Base-by-base conservation (phyloP, 2,329 filamentous ascomycete species). In the Xylariales sp. region DNA sequence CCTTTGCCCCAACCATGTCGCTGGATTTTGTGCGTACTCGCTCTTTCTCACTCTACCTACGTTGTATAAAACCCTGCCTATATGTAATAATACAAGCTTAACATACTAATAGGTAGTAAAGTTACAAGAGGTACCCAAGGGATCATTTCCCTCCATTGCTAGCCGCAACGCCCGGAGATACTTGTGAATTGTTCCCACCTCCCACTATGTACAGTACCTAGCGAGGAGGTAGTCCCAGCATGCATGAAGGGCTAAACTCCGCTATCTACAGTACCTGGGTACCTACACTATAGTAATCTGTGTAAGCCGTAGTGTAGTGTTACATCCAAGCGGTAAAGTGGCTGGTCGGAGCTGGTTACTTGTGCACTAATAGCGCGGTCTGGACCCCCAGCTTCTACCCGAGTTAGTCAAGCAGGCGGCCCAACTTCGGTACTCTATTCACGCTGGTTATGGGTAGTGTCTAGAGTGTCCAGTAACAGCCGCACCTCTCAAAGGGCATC, bases 401-500 rank as follows among this genome's bases (percentile, higher is more conserved):
- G 34, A 41, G 34, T 8, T 41, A 34, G n/a, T 14, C 16, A 36
- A 28, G 2, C 12, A 16, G 39, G 39, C 39, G 54, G 54, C n/a
- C 23, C 23, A 45, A 43, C 54, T 45, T 18, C 39, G 54, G 54
- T 23, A 23, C 23, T 23, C 23, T 23, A 23, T 56, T 18, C 6
- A 10, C 14, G 9, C 14, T 14, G 9, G 39, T 10, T 12, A 4
- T 14, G 9, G 39, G 39, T 41, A 12, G 39, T 14, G 9, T 41
- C 23, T 2, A 23, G 23, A 41, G 39, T 56, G 28, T n/a, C 39
- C 14, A 56, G 18, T 32, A 55, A 56, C 36, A 50, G 46, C 39
- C 45, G 49, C 39, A 39, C 49, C 50, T 53, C 36, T 52, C 52
- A 30, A 55, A 18, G 9, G 49, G n/a, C 65, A 65, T 39, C 65